phyloP scores from a whole-genome alignment of 257 asterid species.

The Capsicum chinense region DNA sequence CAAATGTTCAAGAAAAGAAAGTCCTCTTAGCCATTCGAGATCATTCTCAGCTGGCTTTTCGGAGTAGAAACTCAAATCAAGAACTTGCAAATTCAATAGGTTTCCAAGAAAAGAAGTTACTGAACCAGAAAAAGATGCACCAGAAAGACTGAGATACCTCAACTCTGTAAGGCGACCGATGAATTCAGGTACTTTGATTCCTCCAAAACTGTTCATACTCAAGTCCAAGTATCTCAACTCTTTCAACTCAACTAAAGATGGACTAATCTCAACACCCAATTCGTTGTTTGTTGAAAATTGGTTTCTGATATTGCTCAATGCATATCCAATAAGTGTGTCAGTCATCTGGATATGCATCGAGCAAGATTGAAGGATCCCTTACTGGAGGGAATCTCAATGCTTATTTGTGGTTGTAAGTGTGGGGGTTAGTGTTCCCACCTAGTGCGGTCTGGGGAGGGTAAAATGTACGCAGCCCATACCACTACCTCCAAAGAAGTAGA shows the following conservation, averaged over 20 bases:
- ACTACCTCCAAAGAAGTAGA: too few relatives aligned
- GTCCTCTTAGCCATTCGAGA: constrained; percentile 37
- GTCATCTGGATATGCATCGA: too few relatives aligned
- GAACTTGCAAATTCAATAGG: constrained; percentile 34
- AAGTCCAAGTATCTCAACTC: constrained; percentile 44
- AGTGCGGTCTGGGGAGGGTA: too few relatives aligned
- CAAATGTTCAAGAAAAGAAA: constrained; percentile 38
- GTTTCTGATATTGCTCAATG: constrained; percentile 24
- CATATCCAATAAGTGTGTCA: too few relatives aligned
- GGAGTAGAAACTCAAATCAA: constrained; percentile 40
- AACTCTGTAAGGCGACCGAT: constrained; percentile 35
- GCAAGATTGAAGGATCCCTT: too few relatives aligned
- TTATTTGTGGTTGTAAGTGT: too few relatives aligned
- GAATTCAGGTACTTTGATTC: constrained; percentile 43
- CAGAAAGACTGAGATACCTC: constrained; percentile 45
- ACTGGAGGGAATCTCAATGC: too few relatives aligned
- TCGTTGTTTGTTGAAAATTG: background rate
- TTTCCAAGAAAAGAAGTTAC: constrained; percentile 39
- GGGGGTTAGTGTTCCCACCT: too few relatives aligned
- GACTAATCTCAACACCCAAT: constrained; percentile 39
- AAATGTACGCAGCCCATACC: too few relatives aligned
- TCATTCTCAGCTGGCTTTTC: constrained; percentile 31
- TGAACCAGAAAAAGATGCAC: constrained; percentile 41
- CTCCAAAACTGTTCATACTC: constrained; percentile 47
- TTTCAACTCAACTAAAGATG: constrained; percentile 40